These are phyloP conservation scores for Ascomycota sp. DNA, from an alignment of 2,329 filamentous ascomycete genomes.

Conservation along the genomic window DNA sequence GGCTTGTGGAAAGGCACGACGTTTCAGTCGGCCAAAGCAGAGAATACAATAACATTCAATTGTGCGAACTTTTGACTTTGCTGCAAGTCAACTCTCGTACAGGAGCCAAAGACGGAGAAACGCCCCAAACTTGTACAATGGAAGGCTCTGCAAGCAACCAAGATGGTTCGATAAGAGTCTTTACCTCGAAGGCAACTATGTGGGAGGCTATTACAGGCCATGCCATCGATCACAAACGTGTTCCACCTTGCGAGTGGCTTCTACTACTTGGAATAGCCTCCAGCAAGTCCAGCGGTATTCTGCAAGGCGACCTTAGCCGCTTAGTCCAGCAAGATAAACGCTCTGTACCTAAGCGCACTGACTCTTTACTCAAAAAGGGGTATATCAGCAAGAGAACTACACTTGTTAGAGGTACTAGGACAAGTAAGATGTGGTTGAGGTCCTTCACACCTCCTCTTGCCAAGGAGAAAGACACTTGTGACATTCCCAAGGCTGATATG, in stretches of 20 bases:
- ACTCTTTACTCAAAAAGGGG: conserved; percentile 33
- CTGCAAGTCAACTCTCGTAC: conserved; percentile 1
- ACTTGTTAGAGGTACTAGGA: conserved; percentile 34
- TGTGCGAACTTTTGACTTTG: conserved; percentile 10
- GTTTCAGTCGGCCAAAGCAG: conserved; percentile 14
- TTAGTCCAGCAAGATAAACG: conserved; percentile 39
- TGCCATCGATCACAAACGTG: conserved; percentile 31
- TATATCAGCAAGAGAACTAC: conserved; percentile 39
- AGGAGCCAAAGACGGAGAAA: not conserved
- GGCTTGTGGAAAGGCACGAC: conserved; percentile 13
- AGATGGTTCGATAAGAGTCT: conserved; percentile 11
- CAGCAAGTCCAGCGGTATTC: conserved; percentile 28
- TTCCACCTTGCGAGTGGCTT: conserved; percentile 36
- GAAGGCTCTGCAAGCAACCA: not conserved
- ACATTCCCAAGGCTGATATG: conserved; percentile 11
- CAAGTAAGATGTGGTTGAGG: conserved; percentile 38
- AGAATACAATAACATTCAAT: conserved; percentile 17
- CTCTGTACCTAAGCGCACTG: conserved; percentile 37
- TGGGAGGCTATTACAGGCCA: conserved; percentile 39
- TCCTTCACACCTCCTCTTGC: conserved; percentile 26
- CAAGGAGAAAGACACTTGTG: conserved; percentile 10
- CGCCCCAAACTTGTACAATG: not conserved
- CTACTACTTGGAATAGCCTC: conserved; percentile 34
- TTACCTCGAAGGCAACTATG: conserved; percentile 30
- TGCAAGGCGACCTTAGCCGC: conserved; percentile 36